A percentile compares a stretch with the other conserved stretches of the same genome.
Conservation (phyloP, 2,329 filamentous ascomycete species). For the Metarhizium anisopliae region DNA sequence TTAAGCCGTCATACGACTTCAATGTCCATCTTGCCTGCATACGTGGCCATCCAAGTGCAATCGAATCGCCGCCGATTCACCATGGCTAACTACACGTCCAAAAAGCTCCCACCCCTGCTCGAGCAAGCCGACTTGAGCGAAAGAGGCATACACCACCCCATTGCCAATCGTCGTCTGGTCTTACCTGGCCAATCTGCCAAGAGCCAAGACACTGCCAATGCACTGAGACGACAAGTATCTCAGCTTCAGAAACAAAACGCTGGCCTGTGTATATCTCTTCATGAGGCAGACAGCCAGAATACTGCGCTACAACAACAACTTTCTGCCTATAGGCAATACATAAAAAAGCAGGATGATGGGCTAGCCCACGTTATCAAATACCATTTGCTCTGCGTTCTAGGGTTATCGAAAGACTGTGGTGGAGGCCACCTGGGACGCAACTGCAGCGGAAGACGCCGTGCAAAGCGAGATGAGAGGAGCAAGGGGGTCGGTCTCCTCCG, state of each 20-base stretch:
- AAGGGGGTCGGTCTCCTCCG: background rate
- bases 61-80: background rate
- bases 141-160: background rate
- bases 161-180: background rate
- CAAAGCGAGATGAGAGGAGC: background rate
- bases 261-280: background rate
- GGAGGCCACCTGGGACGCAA: background rate
- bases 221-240: background rate
- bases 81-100: background rate
- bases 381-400: conserved; percentile 5
- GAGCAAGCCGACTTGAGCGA: background rate
- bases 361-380: background rate
- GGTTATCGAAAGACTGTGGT: conserved; percentile 2
- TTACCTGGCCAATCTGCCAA: background rate
- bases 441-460: background rate
- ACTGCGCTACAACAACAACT: background rate
- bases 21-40: background rate
- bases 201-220: background rate
- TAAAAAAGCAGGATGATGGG: background rate
- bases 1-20: background rate
- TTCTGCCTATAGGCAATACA: background rate
- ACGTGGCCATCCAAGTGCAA: no score
- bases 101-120: background rate
- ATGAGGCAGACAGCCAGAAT: conserved; percentile 2
- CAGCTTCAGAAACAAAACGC: conserved; percentile 4